A percentile compares a stretch with the other conserved stretches of the same genome.
phyloP scores from a whole-genome alignment of 2,329 filamentous ascomycete species.

The Diaporthe citriasiana region DNA sequence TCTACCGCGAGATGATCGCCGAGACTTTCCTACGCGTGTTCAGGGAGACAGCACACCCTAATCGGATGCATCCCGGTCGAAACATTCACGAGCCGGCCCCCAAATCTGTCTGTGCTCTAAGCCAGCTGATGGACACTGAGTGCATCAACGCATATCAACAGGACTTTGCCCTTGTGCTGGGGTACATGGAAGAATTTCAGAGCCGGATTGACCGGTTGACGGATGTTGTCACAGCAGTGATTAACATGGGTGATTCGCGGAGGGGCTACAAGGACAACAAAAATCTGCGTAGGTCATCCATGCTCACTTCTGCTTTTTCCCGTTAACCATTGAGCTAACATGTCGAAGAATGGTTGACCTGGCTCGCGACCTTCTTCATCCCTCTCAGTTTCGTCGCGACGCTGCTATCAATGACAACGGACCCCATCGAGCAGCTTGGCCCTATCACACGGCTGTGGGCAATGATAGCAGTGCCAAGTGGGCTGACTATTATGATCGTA shows the following conservation, averaged over 20 bases:
- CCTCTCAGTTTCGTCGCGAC: constrained; percentile 51
- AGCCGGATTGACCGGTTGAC: constrained; percentile 51
- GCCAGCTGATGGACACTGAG: constrained; percentile 24
- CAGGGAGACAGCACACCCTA: constrained; percentile 35
- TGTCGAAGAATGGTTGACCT: constrained; percentile 47
- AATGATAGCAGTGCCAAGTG: constrained; percentile 36
- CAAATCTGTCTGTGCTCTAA: neutral
- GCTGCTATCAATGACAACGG: constrained; percentile 50
- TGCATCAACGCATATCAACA: constrained; percentile 43
- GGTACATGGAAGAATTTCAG: constrained; percentile 51
- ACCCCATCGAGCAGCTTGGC: constrained; percentile 27
- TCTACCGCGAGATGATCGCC: constrained; percentile 49
- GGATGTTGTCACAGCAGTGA: constrained; percentile 50
- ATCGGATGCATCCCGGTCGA: constrained; percentile 29
- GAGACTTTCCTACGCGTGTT: constrained; percentile 46
- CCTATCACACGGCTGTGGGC: constrained; percentile 38
- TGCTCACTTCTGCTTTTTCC: neutral
- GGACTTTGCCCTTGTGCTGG: constrained; percentile 47
- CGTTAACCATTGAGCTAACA: neutral
- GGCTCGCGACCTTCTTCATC: constrained; percentile 53
- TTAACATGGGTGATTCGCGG: constrained; percentile 49
- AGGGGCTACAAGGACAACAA: constrained; percentile 49
- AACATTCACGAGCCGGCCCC: neutral
- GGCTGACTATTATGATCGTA: constrained; percentile 32
- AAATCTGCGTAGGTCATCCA: constrained; percentile 45